Percentiles rank a stretch among this genome's conserved stretches.
These are phyloP conservation scores for Sherardia arvensis DNA, from an alignment of 257 asterid genomes.

Conservation along the genomic window DNA sequence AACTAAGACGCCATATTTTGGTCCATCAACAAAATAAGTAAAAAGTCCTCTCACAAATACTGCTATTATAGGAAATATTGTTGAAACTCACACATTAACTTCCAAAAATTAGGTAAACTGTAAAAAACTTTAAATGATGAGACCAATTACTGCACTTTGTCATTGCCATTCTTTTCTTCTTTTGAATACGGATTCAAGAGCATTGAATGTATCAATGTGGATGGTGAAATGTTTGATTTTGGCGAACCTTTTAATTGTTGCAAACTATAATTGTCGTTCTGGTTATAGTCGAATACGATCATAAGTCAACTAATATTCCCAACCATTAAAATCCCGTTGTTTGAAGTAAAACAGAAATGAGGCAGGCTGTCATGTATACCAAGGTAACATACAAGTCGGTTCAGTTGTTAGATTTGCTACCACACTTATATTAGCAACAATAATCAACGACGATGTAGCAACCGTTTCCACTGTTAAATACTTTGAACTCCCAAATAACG, in stretches of 20 bases:
- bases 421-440: constrained; percentile 39
- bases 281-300: constrained; percentile 69
- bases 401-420: constrained; percentile 26
- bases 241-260: constrained; percentile 71
- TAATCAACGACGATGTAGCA: constrained; percentile 67
- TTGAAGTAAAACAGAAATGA: constrained; percentile 56
- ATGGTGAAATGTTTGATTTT: constrained; percentile 63
- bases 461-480: constrained; percentile 84
- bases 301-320: constrained; percentile 75
- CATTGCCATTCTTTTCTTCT: constrained; percentile 52
- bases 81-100: constrained; percentile 68
- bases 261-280: constrained; percentile 61
- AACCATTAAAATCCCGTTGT: constrained; percentile 48
- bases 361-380: constrained; percentile 52
- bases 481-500: constrained; percentile 62
- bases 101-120: too few species aligned
- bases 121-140: constrained; percentile 53
- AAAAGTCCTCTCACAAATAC: constrained; percentile 56
- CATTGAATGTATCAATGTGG: constrained; percentile 41
- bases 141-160: constrained; percentile 44
- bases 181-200: constrained; percentile 29
- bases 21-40: constrained; percentile 41
- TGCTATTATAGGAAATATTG: constrained; percentile 63
- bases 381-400: constrained; percentile 36
- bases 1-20: constrained; percentile 40